Percentiles rank a stretch among this genome's conserved stretches.
Conservation (phyloP, 83 land plant species). For the Picea abies region DNA sequence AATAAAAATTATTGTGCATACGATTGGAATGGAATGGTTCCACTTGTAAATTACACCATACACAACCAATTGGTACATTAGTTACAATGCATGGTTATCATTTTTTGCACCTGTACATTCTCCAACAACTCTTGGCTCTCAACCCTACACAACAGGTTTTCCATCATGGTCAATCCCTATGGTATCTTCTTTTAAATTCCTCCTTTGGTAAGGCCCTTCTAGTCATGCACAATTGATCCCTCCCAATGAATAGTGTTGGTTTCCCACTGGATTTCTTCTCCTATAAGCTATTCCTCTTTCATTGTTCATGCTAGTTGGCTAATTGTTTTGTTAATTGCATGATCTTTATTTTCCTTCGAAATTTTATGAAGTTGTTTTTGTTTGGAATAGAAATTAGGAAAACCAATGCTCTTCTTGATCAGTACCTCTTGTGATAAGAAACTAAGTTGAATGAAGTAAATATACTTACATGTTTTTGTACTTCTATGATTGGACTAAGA, state of each 20-base stretch:
- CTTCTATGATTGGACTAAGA: too few relatives aligned
- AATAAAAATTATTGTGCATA: slow-evolving; percentile 82
- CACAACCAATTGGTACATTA: slow-evolving; percentile 72
- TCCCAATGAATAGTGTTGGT: slow-evolving; percentile 71
- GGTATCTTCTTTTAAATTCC: slow-evolving; percentile 68
- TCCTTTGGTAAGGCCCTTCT: slow-evolving; percentile 73
- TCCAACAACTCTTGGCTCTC: slow-evolving; percentile 62
- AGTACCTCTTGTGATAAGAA: too few relatives aligned
- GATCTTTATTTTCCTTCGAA: too few relatives aligned
- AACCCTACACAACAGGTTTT: slow-evolving; percentile 51
- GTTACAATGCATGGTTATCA: slow-evolving; percentile 59
- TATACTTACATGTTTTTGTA: too few relatives aligned
- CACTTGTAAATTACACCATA: slow-evolving; percentile 92
- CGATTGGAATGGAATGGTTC: slow-evolving; percentile 76
- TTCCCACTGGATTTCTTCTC: too few relatives aligned
- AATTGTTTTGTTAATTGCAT: too few relatives aligned
- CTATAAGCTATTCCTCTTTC: too few relatives aligned
- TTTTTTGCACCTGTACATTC: slow-evolving; percentile 53
- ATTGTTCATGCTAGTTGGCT: too few relatives aligned
- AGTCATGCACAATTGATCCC: slow-evolving; percentile 67
- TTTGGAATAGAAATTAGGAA: too few relatives aligned
- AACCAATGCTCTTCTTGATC: too few relatives aligned
- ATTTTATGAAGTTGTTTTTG: too few relatives aligned
- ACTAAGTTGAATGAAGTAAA: too few relatives aligned
- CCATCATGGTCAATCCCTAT: slow-evolving; percentile 70